phyloP scores from a whole-genome alignment of 441 rosid species.

The Euphorbia celastroides region DNA sequence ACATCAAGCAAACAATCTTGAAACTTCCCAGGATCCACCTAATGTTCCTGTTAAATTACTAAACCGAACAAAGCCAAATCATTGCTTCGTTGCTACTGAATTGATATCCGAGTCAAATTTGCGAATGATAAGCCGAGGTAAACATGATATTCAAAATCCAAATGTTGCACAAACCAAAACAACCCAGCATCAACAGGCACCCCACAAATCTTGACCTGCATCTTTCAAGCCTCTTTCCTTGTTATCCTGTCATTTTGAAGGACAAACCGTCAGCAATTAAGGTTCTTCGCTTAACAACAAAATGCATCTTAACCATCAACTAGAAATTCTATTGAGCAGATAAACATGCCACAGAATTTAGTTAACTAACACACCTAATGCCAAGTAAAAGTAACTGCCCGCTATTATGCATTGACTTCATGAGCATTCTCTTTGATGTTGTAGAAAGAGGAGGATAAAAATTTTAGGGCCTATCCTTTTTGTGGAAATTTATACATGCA shows the following conservation, averaged over 20 bases:
- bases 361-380: not conserved
- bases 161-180: not conserved
- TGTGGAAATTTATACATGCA: not conserved
- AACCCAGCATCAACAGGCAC: conserved; percentile 4
- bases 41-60: not conserved
- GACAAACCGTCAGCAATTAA: conserved; percentile 8
- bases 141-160: not conserved
- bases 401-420: not conserved
- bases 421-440: not conserved
- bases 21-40: not conserved
- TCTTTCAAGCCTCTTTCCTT: conserved; percentile 83
- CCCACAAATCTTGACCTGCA: conserved; percentile 16
- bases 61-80: not conserved
- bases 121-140: not conserved
- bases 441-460: not conserved
- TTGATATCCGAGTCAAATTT: not conserved
- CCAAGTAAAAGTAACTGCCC: not conserved
- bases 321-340: not conserved
- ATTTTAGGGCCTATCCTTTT: too few relatives aligned
- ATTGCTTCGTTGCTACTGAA: not conserved
- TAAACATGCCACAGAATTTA: not conserved
- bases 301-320: not conserved
- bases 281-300: not conserved
- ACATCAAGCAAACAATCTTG: not conserved
- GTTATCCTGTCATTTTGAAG: conserved; percentile 59